Conservation (phyloP, 192 early-diverging fungal genomes). For the Coemansia asiatica region DNA sequence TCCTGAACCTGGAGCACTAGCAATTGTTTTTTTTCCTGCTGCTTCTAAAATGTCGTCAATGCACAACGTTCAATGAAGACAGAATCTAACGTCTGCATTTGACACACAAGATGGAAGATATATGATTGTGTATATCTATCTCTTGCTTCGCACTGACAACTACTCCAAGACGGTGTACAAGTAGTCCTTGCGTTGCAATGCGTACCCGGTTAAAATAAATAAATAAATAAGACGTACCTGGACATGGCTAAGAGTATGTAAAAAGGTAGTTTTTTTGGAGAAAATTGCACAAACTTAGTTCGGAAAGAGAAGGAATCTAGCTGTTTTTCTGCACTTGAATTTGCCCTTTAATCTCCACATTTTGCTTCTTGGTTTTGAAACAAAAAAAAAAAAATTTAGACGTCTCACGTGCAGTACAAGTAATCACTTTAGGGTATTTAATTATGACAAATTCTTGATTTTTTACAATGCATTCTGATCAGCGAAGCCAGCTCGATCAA, state of each 20-base stretch:
- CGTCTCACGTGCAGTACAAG: not conserved
- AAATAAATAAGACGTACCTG: constrained; percentile 19
- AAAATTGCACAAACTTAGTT: constrained; percentile 15
- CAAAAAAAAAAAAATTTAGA: not conserved
- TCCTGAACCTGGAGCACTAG: too few species aligned
- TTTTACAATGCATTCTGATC: not conserved
- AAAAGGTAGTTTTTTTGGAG: constrained; percentile 8
- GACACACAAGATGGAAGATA: too few species aligned
- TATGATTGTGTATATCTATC: not conserved
- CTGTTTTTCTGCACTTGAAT: not conserved
- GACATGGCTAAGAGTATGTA: constrained; percentile 32
- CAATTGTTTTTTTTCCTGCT: not conserved
- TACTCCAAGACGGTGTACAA: not conserved
- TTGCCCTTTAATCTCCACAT: not conserved
- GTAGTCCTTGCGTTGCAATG: too few species aligned
- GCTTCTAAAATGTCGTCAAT: not conserved
- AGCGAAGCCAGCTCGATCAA: not conserved
- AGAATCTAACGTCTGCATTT: not conserved
- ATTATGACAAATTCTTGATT: not conserved
- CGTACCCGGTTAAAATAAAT: not conserved
- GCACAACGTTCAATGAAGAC: not conserved
- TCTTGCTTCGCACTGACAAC: not conserved
- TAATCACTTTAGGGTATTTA: not conserved
- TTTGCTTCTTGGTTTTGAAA: too few species aligned
- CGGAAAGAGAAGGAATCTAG: constrained; percentile 31